Evolutionary conservation across 2,329 filamentous ascomycete genomes (phyloP).

Genomic region (Ascochyta koolunga): DNA sequence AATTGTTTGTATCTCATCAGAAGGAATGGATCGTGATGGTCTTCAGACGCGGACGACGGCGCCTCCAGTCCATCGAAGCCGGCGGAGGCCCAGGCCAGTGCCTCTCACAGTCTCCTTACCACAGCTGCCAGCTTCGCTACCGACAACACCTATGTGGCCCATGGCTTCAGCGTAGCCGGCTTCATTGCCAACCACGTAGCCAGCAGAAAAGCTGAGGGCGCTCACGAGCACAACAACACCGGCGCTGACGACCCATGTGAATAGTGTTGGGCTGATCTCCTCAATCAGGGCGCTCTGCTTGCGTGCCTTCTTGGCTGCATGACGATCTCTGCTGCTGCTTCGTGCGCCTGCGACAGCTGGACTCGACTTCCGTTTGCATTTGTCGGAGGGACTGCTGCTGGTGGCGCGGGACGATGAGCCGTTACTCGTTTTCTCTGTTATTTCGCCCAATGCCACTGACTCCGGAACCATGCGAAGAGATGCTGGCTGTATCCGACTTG

Average conservation of each 20-base stretch:
- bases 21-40: neutral
- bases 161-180: slow-evolving; percentile 60
- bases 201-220: slow-evolving; percentile 68
- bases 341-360: slow-evolving; percentile 37
- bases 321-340: slow-evolving; percentile 53
- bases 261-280: slow-evolving; percentile 63
- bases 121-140: slow-evolving; percentile 40
- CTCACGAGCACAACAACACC: slow-evolving; percentile 69
- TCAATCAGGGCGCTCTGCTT: slow-evolving; percentile 44
- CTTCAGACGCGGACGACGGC: slow-evolving; percentile 22
- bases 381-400: slow-evolving; percentile 43
- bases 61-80: slow-evolving; percentile 40
- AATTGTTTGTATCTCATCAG: neutral
- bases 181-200: slow-evolving; percentile 66
- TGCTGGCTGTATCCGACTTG: slow-evolving; percentile 55
- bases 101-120: slow-evolving; percentile 42
- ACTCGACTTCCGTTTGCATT: slow-evolving; percentile 55
- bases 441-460: slow-evolving; percentile 61
- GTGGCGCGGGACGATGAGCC: slow-evolving; percentile 34
- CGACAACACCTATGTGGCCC: slow-evolving; percentile 37
- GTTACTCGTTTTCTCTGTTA: slow-evolving; percentile 35
- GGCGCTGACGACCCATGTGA: slow-evolving; percentile 70
- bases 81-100: slow-evolving; percentile 39
- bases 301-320: slow-evolving; percentile 53
- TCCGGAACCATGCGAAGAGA: slow-evolving; percentile 66